Conservation (phyloP, 805 yeast genomes). For the Metschnikowia corniflorae region DNA sequence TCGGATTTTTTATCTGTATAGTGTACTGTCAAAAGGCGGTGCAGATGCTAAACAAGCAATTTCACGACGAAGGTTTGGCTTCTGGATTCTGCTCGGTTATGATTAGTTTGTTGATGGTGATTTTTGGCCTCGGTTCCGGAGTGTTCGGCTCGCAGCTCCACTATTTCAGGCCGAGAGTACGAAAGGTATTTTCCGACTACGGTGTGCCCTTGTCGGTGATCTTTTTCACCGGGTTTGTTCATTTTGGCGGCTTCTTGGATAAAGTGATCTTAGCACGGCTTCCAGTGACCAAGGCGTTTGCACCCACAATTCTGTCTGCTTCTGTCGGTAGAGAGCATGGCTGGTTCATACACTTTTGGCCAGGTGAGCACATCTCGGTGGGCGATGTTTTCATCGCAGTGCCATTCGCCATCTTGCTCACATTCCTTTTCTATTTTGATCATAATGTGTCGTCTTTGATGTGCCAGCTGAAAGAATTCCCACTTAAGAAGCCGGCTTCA, state of each 20-base stretch:
- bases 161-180: conserved; percentile 53
- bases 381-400: conserved; percentile 82
- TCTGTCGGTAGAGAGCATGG: conserved; percentile 45
- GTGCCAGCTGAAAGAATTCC: conserved; percentile 82
- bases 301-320: conserved; percentile 53
- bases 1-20: conserved; percentile 86
- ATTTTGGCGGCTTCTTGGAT: conserved; percentile 77
- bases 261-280: conserved; percentile 55
- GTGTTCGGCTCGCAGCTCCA: conserved; percentile 60
- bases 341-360: conserved; percentile 82
- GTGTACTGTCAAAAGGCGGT: conserved; percentile 90
- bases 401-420: conserved; percentile 86
- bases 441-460: conserved; percentile 92
- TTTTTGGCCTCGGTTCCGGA: conserved; percentile 65
- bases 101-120: conserved; percentile 68
- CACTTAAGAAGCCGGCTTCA: conserved; percentile 78
- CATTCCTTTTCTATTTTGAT: conserved; percentile 87
- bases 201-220: conserved; percentile 80
- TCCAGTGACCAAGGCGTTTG: conserved; percentile 69
- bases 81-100: conserved; percentile 74
- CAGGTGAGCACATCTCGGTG: conserved; percentile 49
- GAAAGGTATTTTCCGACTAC: conserved; percentile 80
- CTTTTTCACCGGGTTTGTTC: conserved; percentile 90
- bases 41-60: conserved; percentile 73
- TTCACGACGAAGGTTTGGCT: conserved; percentile 35